Evolutionary conservation across 345 rosid species (phyloP), one percentile per base, ranked within the genome.

Genomic region (Psidium friedrichsthalianum): DNA sequence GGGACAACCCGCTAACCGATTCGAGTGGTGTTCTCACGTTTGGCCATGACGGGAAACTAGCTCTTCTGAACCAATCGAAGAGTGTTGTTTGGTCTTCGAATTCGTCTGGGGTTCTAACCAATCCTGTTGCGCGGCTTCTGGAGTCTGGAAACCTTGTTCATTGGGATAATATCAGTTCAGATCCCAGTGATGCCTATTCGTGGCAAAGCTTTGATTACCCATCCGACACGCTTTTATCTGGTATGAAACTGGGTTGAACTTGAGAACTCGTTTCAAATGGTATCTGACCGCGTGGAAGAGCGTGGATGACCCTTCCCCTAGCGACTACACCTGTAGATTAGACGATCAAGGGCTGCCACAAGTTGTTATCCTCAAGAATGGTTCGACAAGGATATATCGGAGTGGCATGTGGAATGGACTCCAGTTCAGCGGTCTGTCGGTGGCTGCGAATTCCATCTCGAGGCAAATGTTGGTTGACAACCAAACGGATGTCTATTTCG

Each of bases 151-250:
- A 94, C 74, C 86, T 94, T 8, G 91, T 93, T 49, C 80, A 91
- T 5, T 87, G 86, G 74, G 91, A 89, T 6, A 58, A 25, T 47
- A 22, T 13, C 51, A 32, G 54, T 76, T 51, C 14, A 8, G 59
- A 52, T 49, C 44, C 82, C 22, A 20, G 32, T n/a, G 83, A 84
- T 49, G 29, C 22, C 58, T 78, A 42, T n/a, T 4, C 88, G 42
- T 90, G 93, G 96, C 92, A 91, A 86, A 92, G 94, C 80, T 92
- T 94, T 85, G 94, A 92, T 59, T 58, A 88, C 52, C 95, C 93
- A 14, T 85, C 89, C 1, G 88, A 94, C 82, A 88, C 90, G 51
- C 36, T 89, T 36, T 86, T 90, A 24, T 86, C 93, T 0, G 92
- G 82, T 56, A 91, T 94, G 95, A 91, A 89, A 61, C 42, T 92